Conservation (phyloP, 352 stramenopile species). For the Globisporangium yorkense region DNA sequence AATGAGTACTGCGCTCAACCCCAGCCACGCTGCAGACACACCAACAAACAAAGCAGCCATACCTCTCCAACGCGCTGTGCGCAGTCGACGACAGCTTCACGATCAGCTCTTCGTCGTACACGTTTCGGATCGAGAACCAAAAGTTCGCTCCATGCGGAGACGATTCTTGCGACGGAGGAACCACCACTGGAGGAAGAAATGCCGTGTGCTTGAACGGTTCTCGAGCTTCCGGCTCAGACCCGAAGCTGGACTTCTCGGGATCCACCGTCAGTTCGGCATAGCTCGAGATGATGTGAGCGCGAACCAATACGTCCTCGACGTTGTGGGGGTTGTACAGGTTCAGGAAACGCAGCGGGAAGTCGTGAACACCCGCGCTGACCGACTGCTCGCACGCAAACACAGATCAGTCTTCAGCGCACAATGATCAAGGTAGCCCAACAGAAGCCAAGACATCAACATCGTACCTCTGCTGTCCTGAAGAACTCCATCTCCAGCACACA, state of each 20-base stretch:
- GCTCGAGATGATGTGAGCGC: slow-evolving; percentile 76
- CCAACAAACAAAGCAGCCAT: slow-evolving; percentile 7
- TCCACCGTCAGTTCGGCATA: slow-evolving; percentile 80
- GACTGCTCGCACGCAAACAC: slow-evolving; percentile 21
- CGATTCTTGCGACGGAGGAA: slow-evolving; percentile 52
- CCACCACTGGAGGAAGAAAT: slow-evolving; percentile 66
- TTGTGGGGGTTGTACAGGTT: slow-evolving; percentile 84
- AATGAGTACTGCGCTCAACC: neutral
- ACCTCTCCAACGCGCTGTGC: slow-evolving; percentile 41
- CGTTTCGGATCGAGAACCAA: slow-evolving; percentile 81
- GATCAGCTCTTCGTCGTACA: slow-evolving; percentile 81
- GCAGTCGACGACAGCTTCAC: slow-evolving; percentile 53
- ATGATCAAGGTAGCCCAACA: neutral
- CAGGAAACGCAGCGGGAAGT: slow-evolving; percentile 57
- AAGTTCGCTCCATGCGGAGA: slow-evolving; percentile 59
- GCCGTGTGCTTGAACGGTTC: slow-evolving; percentile 35
- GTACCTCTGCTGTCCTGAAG: slow-evolving; percentile 54
- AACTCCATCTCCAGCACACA: slow-evolving; percentile 72
- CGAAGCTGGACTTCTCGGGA: slow-evolving; percentile 58
- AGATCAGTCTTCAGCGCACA: neutral
- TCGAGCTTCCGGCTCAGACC: slow-evolving; percentile 10
- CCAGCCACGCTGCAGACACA: neutral
- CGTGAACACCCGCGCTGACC: slow-evolving; percentile 42
- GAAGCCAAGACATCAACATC: neutral
- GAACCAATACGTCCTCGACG: slow-evolving; percentile 50